Percentiles rank a stretch among this genome's conserved stretches.
phyloP scores from a whole-genome alignment of 768 basidiomycete genomes.

The Leccinellum albellum region DNA sequence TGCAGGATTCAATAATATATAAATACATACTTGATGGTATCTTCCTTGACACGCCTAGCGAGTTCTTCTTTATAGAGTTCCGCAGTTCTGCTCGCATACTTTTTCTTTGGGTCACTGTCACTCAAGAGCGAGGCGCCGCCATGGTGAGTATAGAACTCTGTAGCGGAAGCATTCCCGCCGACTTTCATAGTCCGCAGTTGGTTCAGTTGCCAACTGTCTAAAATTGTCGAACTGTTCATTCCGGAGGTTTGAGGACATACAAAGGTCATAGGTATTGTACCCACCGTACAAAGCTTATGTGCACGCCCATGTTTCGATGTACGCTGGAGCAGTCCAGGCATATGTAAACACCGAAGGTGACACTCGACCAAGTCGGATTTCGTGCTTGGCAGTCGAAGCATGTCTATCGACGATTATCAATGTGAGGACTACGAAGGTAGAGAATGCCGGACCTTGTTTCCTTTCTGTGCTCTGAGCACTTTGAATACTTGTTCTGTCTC shows the following conservation, averaged over 20 bases:
- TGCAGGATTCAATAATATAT: not conserved
- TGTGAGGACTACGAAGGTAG: not conserved
- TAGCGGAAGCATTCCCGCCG: slow-evolving; percentile 84
- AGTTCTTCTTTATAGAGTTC: slow-evolving; percentile 93
- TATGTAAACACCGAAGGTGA: slow-evolving; percentile 95
- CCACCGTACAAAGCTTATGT: slow-evolving; percentile 94
- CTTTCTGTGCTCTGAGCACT: slow-evolving; percentile 78
- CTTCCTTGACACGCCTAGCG: slow-evolving; percentile 73
- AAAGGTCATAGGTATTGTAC: slow-evolving; percentile 20
- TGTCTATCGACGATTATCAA: slow-evolving; percentile 41
- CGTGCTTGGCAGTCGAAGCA: slow-evolving; percentile 96
- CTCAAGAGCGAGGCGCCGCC: slow-evolving; percentile 68
- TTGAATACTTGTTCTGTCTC: slow-evolving; percentile 87
- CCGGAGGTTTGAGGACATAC: slow-evolving; percentile 15
- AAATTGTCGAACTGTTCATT: slow-evolving; percentile 79
- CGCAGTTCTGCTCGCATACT: slow-evolving; percentile 81
- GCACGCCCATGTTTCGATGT: slow-evolving; percentile 96
- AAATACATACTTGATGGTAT: slow-evolving; percentile 54
- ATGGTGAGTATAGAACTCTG: slow-evolving; percentile 87
- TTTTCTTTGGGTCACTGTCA: slow-evolving; percentile 80
- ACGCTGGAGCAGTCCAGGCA: slow-evolving; percentile 95
- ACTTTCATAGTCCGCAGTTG: slow-evolving; percentile 97
- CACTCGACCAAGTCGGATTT: slow-evolving; percentile 97
- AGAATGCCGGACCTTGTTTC: slow-evolving; percentile 64
- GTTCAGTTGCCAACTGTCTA: slow-evolving; percentile 87